Evolutionary conservation across 2,329 filamentous ascomycete genomes (phyloP), one percentile per base, ranked within the genome.

Genomic region (Aspergillus persii): DNA sequence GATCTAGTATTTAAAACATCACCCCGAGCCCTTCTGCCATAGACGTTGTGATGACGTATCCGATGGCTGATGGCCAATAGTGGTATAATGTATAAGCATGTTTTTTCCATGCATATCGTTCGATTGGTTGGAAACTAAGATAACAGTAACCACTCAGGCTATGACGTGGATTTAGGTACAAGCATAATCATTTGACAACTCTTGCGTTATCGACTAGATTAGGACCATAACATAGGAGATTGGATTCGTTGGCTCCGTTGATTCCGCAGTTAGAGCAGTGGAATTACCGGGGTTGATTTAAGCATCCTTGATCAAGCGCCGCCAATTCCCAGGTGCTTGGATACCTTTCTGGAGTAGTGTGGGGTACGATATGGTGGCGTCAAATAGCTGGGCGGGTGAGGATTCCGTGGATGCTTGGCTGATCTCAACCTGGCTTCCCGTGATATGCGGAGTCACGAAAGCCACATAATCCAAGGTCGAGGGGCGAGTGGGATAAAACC

Each of bases 291-390:
- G 15, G 36, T 41, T 41, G 36, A 15, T 6, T 41, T 3, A 41
- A n/a, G 12, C 7, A n/a, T 12, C 15, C 12, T 41, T 41, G 4
- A 41, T 41, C 4, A 36, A 41, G 36, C 15, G 36, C n/a, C 36
- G n/a, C 15, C 12, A 12, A n/a, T 39, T 39, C 12, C 36, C 12
- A n/a, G 36, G 36, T 4, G 36, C 36, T n/a, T 4, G 12, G 12
- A 15, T 41, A 12, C 12, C 12, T 41, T 47, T 15, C 47, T 30
- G 18, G 5, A 8, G 27, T 54, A 27, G 30, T 9, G 41, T 44
- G 27, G 39, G 44, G 29, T 33, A 49, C 2, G 15, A 50, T 12
- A 18, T 44, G 50, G 60, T 61, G 53, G 62, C 62, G 60, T 64
- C 60, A 60, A 58, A 12, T 18, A 3, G 3, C 26, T 18, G 41